Conservation (phyloP, 257 asterid species). For the Salvia rosmarinus region DNA sequence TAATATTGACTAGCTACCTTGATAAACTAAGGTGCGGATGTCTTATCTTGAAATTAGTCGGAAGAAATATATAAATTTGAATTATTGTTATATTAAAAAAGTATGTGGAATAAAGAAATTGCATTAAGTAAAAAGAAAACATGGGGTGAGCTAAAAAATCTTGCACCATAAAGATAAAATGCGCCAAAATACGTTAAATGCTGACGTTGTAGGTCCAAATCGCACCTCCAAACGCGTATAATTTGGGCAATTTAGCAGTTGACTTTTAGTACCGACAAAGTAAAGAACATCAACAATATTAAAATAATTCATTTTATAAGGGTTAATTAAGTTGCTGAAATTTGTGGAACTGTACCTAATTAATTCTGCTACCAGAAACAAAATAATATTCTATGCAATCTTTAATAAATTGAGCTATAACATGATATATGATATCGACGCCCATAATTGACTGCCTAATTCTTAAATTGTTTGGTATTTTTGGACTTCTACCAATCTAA, state of each 20-base stretch:
- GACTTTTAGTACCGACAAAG: conserved; percentile 27
- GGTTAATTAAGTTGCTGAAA: neutral
- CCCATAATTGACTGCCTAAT: no score
- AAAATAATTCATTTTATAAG: neutral
- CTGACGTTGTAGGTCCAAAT: conserved; percentile 29
- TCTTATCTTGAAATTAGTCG: neutral
- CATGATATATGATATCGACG: neutral
- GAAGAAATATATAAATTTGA: neutral
- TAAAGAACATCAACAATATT: neutral
- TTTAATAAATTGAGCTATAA: neutral
- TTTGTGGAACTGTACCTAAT: conserved; percentile 34
- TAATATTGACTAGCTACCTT: no score
- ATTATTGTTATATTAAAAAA: neutral
- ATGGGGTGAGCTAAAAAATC: neutral
- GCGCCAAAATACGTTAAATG: conserved; percentile 14
- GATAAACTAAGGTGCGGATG: no score
- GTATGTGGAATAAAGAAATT: neutral
- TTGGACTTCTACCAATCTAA: no score
- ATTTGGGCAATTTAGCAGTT: conserved; percentile 25
- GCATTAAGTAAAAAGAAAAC: conserved; percentile 10
- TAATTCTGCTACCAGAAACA: neutral
- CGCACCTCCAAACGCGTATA: conserved; percentile 31
- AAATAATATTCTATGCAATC: neutral
- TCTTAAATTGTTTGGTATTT: no score
- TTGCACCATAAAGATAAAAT: neutral